Conservation (phyloP, 116 monocot genomes). For the Cymodocea nodosa region DNA sequence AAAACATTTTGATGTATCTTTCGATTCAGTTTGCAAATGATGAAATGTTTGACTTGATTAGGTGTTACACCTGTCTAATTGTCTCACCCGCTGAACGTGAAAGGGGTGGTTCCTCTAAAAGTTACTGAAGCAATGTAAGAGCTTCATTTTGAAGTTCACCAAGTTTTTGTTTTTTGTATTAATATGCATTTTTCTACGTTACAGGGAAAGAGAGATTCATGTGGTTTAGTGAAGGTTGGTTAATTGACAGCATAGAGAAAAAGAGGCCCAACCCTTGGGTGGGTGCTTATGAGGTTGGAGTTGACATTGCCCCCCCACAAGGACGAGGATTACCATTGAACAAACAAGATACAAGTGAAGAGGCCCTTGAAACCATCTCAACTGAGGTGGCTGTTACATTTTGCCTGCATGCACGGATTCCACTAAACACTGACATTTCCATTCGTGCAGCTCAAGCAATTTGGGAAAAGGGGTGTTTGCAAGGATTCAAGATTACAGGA, state of each 20-base stretch:
- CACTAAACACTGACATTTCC: background rate
- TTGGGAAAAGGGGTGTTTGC: slow-evolving; percentile 52
- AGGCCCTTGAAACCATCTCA: slow-evolving; percentile 35
- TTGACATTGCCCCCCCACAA: slow-evolving; percentile 41
- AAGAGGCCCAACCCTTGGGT: slow-evolving; percentile 35
- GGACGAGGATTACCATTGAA: slow-evolving; percentile 46
- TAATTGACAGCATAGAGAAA: slow-evolving; percentile 49
- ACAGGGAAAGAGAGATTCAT: slow-evolving; percentile 50
- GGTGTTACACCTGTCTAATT: slow-evolving; percentile 50
- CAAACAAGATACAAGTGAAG: slow-evolving; percentile 42
- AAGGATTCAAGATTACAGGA: slow-evolving; percentile 40
- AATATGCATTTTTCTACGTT: background rate
- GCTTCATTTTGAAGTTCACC: background rate
- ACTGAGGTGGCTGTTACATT: slow-evolving; percentile 24
- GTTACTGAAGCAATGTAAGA: slow-evolving; percentile 58
- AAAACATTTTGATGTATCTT: background rate
- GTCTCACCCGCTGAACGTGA: slow-evolving; percentile 52
- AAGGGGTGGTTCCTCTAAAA: slow-evolving; percentile 51
- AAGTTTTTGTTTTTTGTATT: background rate
- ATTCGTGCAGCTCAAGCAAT: slow-evolving; percentile 37
- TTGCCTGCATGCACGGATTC: too few species aligned
- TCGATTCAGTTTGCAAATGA: background rate
- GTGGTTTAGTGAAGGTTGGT: slow-evolving; percentile 69
- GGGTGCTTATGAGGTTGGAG: slow-evolving; percentile 43
- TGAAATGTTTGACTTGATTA: background rate